Evolutionary conservation across 2,329 filamentous ascomycete species (phyloP).

Genomic region (Lasiodiplodia hormozganensis): DNA sequence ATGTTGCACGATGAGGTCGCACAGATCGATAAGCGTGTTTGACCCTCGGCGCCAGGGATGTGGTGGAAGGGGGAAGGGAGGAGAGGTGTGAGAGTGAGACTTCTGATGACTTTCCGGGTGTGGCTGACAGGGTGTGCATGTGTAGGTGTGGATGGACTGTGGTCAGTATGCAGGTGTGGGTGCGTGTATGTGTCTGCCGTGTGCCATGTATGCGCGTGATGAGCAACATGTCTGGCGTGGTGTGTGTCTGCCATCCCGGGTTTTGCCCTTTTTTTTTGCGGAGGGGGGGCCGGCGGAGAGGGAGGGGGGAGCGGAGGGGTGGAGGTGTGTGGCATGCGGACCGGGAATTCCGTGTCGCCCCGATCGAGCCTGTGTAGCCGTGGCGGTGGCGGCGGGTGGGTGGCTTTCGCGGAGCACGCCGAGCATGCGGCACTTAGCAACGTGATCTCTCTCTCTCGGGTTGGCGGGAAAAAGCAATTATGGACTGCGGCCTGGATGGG

Average conservation of each 20-base stretch:
- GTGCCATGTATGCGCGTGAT: slow-evolving; percentile 12
- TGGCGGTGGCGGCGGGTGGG: neutral
- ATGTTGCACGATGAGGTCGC: slow-evolving; percentile 1
- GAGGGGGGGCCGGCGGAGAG: neutral
- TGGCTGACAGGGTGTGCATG: slow-evolving; percentile 5
- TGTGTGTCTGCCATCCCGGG: slow-evolving; percentile 21
- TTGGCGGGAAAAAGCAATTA: slow-evolving; percentile 6
- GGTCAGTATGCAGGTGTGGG: neutral
- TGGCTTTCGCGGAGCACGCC: neutral
- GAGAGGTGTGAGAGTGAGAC: slow-evolving; percentile 7
- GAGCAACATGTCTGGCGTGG: neutral
- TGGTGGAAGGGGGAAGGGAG: slow-evolving; percentile 5
- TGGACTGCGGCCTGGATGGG: neutral
- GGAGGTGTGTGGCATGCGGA: neutral
- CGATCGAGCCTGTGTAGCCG: slow-evolving; percentile 10
- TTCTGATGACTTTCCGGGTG: neutral
- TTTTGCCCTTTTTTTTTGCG: neutral
- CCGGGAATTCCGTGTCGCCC: neutral
- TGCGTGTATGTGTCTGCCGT: neutral
- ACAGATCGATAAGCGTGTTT: slow-evolving; percentile 17
- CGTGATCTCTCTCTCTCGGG: neutral
- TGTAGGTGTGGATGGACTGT: neutral
- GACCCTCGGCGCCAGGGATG: slow-evolving; percentile 1
- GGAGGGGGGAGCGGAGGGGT: neutral
- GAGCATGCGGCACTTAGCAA: neutral